Evolutionary conservation across 352 stramenopile species (phyloP).

Genomic region (Globisporangium emineosum): DNA sequence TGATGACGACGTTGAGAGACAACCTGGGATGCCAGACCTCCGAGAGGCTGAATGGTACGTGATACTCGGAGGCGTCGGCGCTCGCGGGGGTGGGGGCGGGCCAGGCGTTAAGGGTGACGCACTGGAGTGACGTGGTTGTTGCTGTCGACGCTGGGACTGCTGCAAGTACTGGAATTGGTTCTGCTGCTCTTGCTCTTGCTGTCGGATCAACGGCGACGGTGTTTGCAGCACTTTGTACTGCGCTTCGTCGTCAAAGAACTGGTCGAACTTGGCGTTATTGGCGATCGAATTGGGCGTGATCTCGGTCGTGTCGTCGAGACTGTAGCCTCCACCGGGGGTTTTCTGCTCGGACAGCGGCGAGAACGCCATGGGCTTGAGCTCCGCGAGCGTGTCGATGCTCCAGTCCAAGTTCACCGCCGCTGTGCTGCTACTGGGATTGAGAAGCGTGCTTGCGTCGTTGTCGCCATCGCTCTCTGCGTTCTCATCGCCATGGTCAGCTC

Average conservation of each 20-base stretch:
- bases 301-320: background rate
- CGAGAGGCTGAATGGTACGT: background rate
- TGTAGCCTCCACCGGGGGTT: constrained; percentile 4
- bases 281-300: background rate
- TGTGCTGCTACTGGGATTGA: background rate
- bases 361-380: constrained; percentile 48
- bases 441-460: constrained; percentile 2
- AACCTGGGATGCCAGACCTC: background rate
- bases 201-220: constrained; percentile 24
- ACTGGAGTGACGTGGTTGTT: too few species aligned
- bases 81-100: background rate
- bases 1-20: background rate
- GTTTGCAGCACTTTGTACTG: constrained; percentile 48
- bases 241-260: constrained; percentile 54
- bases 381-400: constrained; percentile 69
- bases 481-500: constrained; percentile 1
- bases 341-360: constrained; percentile 47
- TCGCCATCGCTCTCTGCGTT: background rate
- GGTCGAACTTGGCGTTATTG: constrained; percentile 3
- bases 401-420: constrained; percentile 35
- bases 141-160: constrained; percentile 1
- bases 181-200: constrained; percentile 14
- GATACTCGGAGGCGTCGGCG: background rate
- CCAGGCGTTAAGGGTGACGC: background rate
- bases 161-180: background rate